Base-by-base conservation (phyloP, 176 grass and related monocot genomes). In the Oryza rufipogon region DNA sequence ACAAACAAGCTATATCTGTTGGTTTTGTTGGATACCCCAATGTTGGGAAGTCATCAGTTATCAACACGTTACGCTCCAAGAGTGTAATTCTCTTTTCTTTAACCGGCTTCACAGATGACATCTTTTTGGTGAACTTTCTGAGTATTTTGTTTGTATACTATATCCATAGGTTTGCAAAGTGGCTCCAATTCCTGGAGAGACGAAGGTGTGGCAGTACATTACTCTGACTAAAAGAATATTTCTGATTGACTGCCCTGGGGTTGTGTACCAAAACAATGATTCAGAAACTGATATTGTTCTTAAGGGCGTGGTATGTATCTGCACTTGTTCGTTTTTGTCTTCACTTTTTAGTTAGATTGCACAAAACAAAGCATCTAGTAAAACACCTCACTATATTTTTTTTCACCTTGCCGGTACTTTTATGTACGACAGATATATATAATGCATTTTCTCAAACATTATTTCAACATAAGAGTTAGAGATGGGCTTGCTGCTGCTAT, bases 11-110 rank as follows among this genome's bases (percentile, higher is more conserved):
- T 64, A 98, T 98, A 84, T 98, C 96, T 78, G 96, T 98, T 23
- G 92, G 96, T 61, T 98, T 98, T 83, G 89, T 98, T 88, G 96
- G 96, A 80, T 98, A 98, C 84, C 96, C 96, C 77, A 98, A 98
- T 87, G 92, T 98, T 85, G 96, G 96, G 58, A 98, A 98, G 80
- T 98, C 96, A 52, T 98, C 96, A 83, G 96, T 95, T 86, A 98
- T 98, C 79, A 98, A 98, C 51, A 98, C 96, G 38, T 86, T 98
- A 64, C 96, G 96, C 49, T 94, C 96, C 9, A 98, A 98, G 79
- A 98, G 78, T 93, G 96, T 98, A 94, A 90, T 79, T 61, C 8
- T 74, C 68, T 70, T 13, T 75, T 20, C 76, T 67, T 46, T 75
- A 26, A 22, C 74, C 74, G 49, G 19, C 76, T 81, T 84, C 52